phyloP scores from a whole-genome alignment of 345 rosid species.

The Psidium friedrichsthalianum region DNA sequence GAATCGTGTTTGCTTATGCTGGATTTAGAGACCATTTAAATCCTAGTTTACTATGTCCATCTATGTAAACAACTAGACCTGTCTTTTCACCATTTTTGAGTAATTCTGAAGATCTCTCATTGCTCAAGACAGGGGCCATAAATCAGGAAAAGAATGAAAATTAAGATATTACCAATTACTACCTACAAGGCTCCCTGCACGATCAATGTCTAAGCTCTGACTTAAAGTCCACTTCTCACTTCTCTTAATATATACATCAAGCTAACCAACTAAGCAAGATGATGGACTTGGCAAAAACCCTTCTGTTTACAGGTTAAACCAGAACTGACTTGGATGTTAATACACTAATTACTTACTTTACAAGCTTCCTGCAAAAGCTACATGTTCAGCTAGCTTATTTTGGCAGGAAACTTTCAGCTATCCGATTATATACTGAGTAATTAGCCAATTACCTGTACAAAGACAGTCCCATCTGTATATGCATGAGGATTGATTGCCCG shows the following conservation, averaged over 20 bases:
- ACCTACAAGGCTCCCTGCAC: neutral
- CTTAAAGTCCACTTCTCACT: neutral
- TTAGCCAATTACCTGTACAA: constrained; percentile 52
- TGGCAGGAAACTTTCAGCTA: neutral
- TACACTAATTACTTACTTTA: neutral
- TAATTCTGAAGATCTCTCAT: neutral
- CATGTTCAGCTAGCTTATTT: neutral
- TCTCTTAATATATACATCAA: neutral
- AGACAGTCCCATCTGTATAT: constrained; percentile 87
- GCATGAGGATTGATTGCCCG: constrained; percentile 91
- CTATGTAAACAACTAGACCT: neutral
- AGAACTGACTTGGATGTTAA: no score
- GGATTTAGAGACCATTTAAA: neutral
- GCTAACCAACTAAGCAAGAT: neutral
- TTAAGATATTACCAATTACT: neutral
- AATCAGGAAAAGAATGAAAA: neutral
- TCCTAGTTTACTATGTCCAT: neutral
- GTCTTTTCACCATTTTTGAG: neutral
- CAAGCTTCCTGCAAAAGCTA: neutral
- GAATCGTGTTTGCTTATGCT: neutral
- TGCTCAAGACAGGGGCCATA: neutral
- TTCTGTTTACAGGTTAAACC: neutral
- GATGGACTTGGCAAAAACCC: neutral
- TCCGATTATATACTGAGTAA: neutral
- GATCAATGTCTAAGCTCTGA: neutral